Conservation (phyloP, 2,329 filamentous ascomycete species). For the Clarireedia paspali region DNA sequence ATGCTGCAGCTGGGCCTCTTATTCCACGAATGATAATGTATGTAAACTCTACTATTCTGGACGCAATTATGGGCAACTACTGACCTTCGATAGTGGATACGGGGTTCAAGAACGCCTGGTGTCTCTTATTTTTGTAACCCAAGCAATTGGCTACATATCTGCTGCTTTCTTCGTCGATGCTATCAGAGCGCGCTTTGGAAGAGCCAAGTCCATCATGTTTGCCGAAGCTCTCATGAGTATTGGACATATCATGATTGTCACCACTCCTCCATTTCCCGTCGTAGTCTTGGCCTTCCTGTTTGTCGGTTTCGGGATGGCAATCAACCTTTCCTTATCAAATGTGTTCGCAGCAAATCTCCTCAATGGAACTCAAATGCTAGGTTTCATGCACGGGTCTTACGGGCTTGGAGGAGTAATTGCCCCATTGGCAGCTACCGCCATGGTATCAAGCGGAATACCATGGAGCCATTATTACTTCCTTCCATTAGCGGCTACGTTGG, state of each 20-base stretch:
- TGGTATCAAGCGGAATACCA: conserved; percentile 50
- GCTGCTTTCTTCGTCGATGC: conserved; percentile 62
- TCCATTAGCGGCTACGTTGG: conserved; percentile 47
- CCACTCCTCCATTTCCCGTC: conserved; percentile 60
- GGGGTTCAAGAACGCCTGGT: conserved; percentile 39
- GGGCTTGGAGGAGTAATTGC: conserved; percentile 57
- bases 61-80: neutral
- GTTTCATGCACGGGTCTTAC: conserved; percentile 59
- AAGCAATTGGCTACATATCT: conserved; percentile 67
- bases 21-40: conserved; percentile 72
- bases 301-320: conserved; percentile 50
- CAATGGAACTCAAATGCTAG: conserved; percentile 47
- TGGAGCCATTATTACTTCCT: conserved; percentile 73
- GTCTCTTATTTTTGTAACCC: conserved; percentile 74
- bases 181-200: conserved; percentile 55
- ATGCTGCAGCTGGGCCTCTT: conserved; percentile 67
- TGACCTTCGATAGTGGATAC: neutral
- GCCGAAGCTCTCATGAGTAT: conserved; percentile 47
- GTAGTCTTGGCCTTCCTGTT: conserved; percentile 64
- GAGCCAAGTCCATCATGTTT: conserved; percentile 54
- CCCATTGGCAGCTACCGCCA: conserved; percentile 66
- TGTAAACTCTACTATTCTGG: conserved; percentile 11
- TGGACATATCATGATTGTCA: conserved; percentile 59
- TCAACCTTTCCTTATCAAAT: conserved; percentile 50
- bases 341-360: conserved; percentile 49